These are phyloP conservation scores for Leccinum pachyderme DNA, from an alignment of 1,284 basidiomycete species.

Conservation along the genomic window DNA sequence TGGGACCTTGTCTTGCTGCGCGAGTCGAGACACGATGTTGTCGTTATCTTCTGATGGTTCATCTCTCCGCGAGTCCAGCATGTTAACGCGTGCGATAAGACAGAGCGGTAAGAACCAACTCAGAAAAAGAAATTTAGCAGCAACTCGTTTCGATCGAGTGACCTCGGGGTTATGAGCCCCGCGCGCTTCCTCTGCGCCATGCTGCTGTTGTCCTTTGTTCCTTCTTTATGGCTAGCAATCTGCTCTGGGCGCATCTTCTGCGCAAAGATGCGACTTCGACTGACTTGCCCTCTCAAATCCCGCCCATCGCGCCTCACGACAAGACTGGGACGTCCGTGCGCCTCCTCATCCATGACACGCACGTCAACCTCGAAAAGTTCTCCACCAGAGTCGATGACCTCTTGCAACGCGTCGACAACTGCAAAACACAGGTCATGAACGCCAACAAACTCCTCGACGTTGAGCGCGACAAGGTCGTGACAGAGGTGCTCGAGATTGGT, in stretches of 20 bases:
- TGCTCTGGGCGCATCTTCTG: slow-evolving; percentile 52
- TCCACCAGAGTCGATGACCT: slow-evolving; percentile 48
- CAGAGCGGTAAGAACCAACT: too few relatives aligned
- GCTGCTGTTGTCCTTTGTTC: slow-evolving; percentile 24
- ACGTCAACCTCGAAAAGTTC: slow-evolving; percentile 61
- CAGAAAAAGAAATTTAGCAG: slow-evolving; percentile 25
- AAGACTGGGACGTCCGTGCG: slow-evolving; percentile 63
- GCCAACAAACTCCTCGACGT: slow-evolving; percentile 45
- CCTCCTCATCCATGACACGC: slow-evolving; percentile 66
- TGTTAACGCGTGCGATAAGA: not conserved
- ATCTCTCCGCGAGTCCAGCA: not conserved
- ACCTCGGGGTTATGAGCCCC: slow-evolving; percentile 42
- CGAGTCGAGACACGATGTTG: not conserved
- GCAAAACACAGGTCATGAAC: slow-evolving; percentile 42
- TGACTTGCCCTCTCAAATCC: slow-evolving; percentile 17
- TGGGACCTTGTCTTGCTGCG: not conserved
- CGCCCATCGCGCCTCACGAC: slow-evolving; percentile 53
- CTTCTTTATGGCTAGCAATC: slow-evolving; percentile 15
- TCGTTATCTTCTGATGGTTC: not conserved
- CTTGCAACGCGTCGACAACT: slow-evolving; percentile 38
- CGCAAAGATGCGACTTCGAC: slow-evolving; percentile 37
- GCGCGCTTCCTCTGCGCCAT: slow-evolving; percentile 42
- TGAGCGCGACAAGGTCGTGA: slow-evolving; percentile 43
- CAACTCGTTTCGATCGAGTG: slow-evolving; percentile 42
- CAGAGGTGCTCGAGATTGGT: slow-evolving; percentile 49